Evolutionary conservation across 139 green algal species (phyloP), one percentile per base, ranked within the genome.

Genomic region (Dunaliella primolecta): DNA sequence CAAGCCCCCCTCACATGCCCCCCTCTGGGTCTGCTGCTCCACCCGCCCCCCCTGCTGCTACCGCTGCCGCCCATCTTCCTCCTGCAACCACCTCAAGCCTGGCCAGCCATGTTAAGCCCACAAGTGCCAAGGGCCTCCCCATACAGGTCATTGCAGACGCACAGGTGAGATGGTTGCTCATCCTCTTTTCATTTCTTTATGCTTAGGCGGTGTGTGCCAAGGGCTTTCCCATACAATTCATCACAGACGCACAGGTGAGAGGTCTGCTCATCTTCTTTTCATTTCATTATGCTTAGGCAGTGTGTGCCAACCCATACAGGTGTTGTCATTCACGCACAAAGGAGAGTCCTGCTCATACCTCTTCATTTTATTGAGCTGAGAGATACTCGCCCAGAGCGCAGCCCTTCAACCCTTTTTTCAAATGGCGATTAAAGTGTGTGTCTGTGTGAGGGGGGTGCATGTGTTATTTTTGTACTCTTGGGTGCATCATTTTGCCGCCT

Each of bases 91-190:
- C 75, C 75, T 38, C 75, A 80, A 36, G n/a, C 75, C 30, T 11
- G 24, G 75, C 75, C 7, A 64, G 46, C 46, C 46, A 64, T 64
- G 46, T 15, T 64, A 7, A 64, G 46, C 46, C 46, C 46, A 64
- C 15, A 64, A 15, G 46, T 7, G 46, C 46, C 7, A 64, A 64
- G 46, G 46, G 46, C 46, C 46, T 64, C 7, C 46, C 46, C 46
- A 81, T 86, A 2, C 64, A 87, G 72, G 38, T 75, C 1, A 82
- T 87, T 25, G 81, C 71, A 30, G 89, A 97, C 25, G 93, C 94
- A 7, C 24, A 80, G 75, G 46, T 64, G 46, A 64, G 46, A 64
- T 64, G 15, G 7, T 64, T 64, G 15, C 46, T 25, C 46, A 64
- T 64, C 46, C 7, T 64, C 7, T 64, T 25, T 64, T 64, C 15